Evolutionary conservation across 352 stramenopile species (phyloP).

Genomic region (Phytophthora citricola): DNA sequence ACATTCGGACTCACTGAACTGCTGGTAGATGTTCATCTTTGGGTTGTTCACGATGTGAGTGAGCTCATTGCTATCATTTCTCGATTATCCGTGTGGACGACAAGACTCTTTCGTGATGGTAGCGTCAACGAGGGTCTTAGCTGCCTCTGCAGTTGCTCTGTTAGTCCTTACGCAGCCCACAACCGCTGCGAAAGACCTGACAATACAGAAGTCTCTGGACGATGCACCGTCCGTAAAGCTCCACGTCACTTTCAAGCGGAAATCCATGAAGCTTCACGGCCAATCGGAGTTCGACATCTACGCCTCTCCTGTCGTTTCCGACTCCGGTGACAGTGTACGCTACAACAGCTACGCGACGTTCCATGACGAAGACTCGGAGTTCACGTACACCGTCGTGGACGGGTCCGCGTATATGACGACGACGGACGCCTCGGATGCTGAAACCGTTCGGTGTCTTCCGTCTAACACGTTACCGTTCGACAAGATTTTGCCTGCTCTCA

Average conservation of each 20-base stretch:
- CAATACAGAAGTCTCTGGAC: not conserved
- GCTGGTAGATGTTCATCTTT: conserved; percentile 8
- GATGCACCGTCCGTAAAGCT: conserved; percentile 36
- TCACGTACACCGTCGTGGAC: conserved; percentile 37
- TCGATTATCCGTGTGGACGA: conserved; percentile 1
- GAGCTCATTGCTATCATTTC: not conserved
- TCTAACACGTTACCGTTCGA: conserved; percentile 29
- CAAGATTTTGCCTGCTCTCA: conserved; percentile 36
- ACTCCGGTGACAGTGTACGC: conserved; percentile 13
- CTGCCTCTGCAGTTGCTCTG: not conserved
- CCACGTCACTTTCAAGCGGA: conserved; percentile 37
- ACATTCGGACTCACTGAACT: not conserved
- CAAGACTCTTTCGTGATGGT: not conserved
- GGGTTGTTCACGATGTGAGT: not conserved
- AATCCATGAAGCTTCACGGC: conserved; percentile 34
- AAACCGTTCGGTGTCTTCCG: conserved; percentile 33
- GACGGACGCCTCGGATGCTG: not conserved
- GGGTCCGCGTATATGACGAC: conserved; percentile 32
- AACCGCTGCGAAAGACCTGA: not conserved
- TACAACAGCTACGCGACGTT: conserved; percentile 38
- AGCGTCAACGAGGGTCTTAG: not conserved
- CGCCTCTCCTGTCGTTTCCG: conserved; percentile 28
- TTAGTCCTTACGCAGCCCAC: not conserved
- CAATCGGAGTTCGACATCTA: conserved; percentile 39
- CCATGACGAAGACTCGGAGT: conserved; percentile 7